Evolutionary conservation across 116 monocot genomes (phyloP).

Genomic region (Papilionanthe hybrid): DNA sequence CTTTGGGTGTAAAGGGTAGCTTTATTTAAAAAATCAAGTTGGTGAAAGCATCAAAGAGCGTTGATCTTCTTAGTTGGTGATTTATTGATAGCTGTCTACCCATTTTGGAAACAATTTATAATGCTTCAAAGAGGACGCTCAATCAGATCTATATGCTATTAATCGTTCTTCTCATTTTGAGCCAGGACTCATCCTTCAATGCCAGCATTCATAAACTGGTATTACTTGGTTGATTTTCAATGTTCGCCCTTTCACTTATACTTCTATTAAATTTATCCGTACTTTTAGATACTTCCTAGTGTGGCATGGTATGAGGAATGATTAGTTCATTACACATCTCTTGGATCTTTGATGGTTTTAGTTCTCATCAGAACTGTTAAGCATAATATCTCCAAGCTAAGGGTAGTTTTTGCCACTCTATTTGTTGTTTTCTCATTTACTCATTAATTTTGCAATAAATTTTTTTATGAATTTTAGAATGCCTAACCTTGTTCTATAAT

Average conservation of each 20-base stretch:
- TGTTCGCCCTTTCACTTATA: neutral
- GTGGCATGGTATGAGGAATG: conserved; percentile 97
- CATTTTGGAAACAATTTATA: conserved; percentile 73
- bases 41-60: neutral
- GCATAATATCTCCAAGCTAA: no score
- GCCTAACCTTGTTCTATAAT: neutral
- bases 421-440: neutral
- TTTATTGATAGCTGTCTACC: conserved; percentile 79
- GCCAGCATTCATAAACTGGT: no score
- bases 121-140: no score
- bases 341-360: conserved; percentile 98
- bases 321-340: conserved; percentile 77
- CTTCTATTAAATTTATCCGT: neutral
- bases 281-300: conserved; percentile 38
- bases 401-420: conserved; percentile 17
- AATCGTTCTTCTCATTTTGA: no score
- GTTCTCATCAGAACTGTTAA: no score
- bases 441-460: neutral
- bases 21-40: neutral
- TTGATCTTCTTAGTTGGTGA: conserved; percentile 6
- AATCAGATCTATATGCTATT: no score
- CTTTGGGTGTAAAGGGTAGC: no score
- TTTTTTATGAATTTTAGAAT: neutral
- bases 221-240: no score
- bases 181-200: no score